Evolutionary conservation across 306 rosid species (phyloP), one percentile per base, ranked within the genome.

Genomic region (Pueraria montana): DNA sequence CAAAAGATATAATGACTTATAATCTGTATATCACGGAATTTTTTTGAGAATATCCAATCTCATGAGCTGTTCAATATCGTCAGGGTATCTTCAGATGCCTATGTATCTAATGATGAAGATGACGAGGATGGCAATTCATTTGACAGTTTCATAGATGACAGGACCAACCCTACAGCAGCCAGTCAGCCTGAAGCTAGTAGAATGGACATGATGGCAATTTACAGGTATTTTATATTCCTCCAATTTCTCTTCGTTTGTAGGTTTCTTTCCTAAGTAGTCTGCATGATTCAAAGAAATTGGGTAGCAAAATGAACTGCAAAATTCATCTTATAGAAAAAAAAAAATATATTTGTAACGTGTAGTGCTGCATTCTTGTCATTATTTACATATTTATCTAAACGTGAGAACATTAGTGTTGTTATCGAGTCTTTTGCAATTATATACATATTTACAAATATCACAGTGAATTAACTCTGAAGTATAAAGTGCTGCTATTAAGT

Each of bases 141-240:
- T 67, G 93, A 92, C 84, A 92, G 97, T 87, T 95, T 95, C 92
- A 95, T 95, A 86, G 99, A 95, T 90, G 99, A 95, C 88, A 79
- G 92, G 82, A 86, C 84, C 76, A 89, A 82, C 87, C 82, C 82
- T 82, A 87, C 94, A 27, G 86, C 83, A n/a, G 69, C 73, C 78
- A 89, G 89, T 84, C 97, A 88, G 71, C 87, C 93, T 71, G 92
- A 84, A 83, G 84, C 85, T 70, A 75, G 91, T 55, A 82, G 89
- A 85, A 34, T 71, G 70, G 98, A 95, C 88, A 95, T 93, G 97
- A 95, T 93, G 96, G 91, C 96, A 71, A 86, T 93, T 78, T 95
- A 93, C 96, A 93, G 98, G 99, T 90, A 78, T 78, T 43, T 48
- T 62, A 20, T 53, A 66, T 77, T 59, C 48, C 62, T 40, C 64